phyloP scores from a whole-genome alignment of 495 filamentous ascomycete species.

The Apodospora peruviana region DNA sequence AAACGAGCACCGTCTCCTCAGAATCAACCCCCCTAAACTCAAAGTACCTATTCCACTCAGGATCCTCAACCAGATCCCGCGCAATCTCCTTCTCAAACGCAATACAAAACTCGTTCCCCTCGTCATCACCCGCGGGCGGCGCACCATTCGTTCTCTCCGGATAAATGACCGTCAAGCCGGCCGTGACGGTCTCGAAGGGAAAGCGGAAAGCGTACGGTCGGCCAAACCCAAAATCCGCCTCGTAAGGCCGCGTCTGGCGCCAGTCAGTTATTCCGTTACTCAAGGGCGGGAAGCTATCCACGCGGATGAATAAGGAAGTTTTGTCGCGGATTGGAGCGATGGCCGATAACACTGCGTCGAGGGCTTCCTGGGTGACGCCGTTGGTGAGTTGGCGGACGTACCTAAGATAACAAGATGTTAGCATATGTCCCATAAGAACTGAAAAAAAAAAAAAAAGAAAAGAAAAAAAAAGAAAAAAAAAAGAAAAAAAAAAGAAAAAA shows the following conservation, averaged over 20 bases:
- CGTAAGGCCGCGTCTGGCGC: slow-evolving; percentile 21
- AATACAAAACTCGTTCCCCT: slow-evolving; percentile 41
- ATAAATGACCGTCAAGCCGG: slow-evolving; percentile 25
- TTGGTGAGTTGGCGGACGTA: slow-evolving; percentile 32
- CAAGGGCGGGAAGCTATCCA: slow-evolving; percentile 25
- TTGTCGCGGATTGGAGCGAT: slow-evolving; percentile 36
- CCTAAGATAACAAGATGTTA: no score
- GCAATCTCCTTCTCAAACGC: slow-evolving; percentile 32
- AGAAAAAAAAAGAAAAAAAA: no score
- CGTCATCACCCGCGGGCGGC: slow-evolving; percentile 27
- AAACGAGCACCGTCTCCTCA: not conserved
- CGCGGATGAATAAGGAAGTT: slow-evolving; percentile 21
- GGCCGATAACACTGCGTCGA: slow-evolving; percentile 20
- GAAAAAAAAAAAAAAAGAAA: no score
- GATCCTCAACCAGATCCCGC: slow-evolving; percentile 30
- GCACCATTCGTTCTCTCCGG: slow-evolving; percentile 13
- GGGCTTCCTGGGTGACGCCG: slow-evolving; percentile 26
- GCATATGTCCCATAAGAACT: no score
- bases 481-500: no score
- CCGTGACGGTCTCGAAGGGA: slow-evolving; percentile 21
- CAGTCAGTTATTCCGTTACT: slow-evolving; percentile 24
- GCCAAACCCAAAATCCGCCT: slow-evolving; percentile 28
- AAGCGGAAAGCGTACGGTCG: slow-evolving; percentile 20
- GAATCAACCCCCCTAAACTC: slow-evolving; percentile 31
- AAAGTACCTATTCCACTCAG: slow-evolving; percentile 33